Evolutionary conservation across 2,329 filamentous ascomycete species (phyloP), one percentile per base, ranked within the genome.

Genomic region (Clarireedia sp.): DNA sequence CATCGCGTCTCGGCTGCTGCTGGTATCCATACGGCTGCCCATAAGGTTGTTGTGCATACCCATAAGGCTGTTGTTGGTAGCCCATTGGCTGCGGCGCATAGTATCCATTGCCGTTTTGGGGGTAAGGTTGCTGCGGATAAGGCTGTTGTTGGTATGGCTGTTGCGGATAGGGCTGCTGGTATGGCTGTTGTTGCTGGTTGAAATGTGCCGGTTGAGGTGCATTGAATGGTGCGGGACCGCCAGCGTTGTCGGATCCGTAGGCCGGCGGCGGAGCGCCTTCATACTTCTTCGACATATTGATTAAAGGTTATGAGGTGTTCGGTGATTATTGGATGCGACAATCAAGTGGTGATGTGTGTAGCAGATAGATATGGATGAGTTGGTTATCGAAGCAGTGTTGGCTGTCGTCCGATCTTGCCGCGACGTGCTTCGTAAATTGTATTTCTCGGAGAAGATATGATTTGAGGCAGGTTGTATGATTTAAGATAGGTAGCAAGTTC

Each of bases 1-100:
- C 60, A 56, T 71, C 67, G 36, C 68, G 61, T 51, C 73, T 73
- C 57, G 74, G 71, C 5, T 69, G 65, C 38, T 68, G 57, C 44
- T 60, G 60, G 5, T 54, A 58, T 9, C 53, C 57, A 50, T 65
- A 64, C 5, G 36, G 36, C 16, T 53, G 51, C 12, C 61, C 63
- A 26, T 59, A 57, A 19, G 48, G 51, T 17, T 52, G 47, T 24
- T 48, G 47, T 26, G 56, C 48, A 51, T 58, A 54, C 17, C 54
- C 56, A n/a, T 61, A 56, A 16, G 55, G 59, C 12, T 51, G 57
- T 21, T 60, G 58, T 8, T 48, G 53, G 48, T 59, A 55, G 17
- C 55, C 59, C 59, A 62, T 62, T 23, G 59, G 62, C 14, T 55
- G 56, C 6, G 59, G 62, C 14, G 48, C 56, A 45, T 65, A 63